Evolutionary conservation across 345 rosid genomes (phyloP), one percentile per base, ranked within the genome.

Genomic region (Leavenworthia alabamica): DNA sequence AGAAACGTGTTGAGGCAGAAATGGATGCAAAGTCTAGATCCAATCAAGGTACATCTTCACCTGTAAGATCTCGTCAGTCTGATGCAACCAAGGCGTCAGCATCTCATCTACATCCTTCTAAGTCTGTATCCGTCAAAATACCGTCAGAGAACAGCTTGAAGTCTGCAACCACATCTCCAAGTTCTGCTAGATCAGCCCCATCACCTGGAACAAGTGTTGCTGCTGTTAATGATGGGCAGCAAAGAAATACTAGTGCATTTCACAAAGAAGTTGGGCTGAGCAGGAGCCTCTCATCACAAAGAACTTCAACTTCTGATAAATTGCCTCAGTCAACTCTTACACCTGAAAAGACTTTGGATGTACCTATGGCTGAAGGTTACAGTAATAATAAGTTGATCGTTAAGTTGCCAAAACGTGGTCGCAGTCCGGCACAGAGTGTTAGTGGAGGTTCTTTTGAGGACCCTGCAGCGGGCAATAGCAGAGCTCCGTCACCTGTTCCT

Each of bases 1-100:
- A 93, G 82, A 93, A 82, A 73, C 86, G 95, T 7, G 99, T 93
- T 16, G 99, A 93, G 77, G 92, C 87, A 62, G 99, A 93, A 70
- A 87, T 89, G 97, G 94, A 93, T 80, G 82, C 85, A 1, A 89
- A 82, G 73, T 69, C 88, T 53, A 86, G 84, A 22, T 74, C 88
- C n/a, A 85, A 73, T 51, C 96, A 78, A 73, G 81, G 71, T 68
- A 84, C 61, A 17, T 47, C 88, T 3, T 84, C 96, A 89, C 75
- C 88, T 57, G 78, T 81, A 14, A 83, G 85, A 49, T 44, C 85
- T 46, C 84, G 85, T 39, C 73, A 78, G 67, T 57, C 95, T 14
- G 97, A 93, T 44, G 88, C 81, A 24, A 33, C 60, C 32, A 86
- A 78, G 79, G 79, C 82, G 71, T 86, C 84, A 28, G 71, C 59